Conservation (phyloP, 345 rosid species). For the Eucalyptus marginata region DNA sequence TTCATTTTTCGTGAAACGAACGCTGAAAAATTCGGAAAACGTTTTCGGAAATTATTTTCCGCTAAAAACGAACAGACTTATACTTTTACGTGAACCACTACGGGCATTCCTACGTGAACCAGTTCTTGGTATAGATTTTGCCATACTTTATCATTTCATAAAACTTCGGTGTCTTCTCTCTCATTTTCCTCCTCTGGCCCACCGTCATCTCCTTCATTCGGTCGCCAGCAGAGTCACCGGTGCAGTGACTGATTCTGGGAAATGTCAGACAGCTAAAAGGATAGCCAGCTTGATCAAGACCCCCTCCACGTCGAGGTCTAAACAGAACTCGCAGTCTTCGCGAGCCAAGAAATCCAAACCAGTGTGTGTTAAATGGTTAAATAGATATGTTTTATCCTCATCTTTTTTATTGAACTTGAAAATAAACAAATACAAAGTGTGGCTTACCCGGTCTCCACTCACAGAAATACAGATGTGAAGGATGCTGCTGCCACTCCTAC, state of each 20-base stretch:
- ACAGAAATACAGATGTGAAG: constrained; percentile 22
- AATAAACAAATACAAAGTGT: neutral
- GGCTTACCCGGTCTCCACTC: neutral
- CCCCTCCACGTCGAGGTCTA: constrained; percentile 40
- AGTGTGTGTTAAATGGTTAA: constrained; percentile 24
- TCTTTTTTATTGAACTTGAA: neutral
- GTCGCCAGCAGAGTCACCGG: neutral
- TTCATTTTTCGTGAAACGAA: too few species aligned
- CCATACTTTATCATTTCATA: too few species aligned
- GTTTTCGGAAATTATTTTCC: too few species aligned
- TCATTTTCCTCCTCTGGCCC: too few species aligned
- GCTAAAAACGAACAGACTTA: too few species aligned
- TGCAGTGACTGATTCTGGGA: constrained; percentile 29
- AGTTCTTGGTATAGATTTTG: too few species aligned
- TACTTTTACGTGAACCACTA: too few species aligned
- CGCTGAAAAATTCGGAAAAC: too few species aligned
- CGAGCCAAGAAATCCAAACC: constrained; percentile 21
- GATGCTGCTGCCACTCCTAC: constrained; percentile 22
- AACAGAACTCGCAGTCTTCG: constrained; percentile 32
- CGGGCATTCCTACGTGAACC: too few species aligned
- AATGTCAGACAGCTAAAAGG: constrained; percentile 44
- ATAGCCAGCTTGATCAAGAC: constrained; percentile 40
- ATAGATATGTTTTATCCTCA: neutral
- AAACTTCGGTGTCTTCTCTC: too few species aligned
- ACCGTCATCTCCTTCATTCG: too few species aligned